Base-by-base conservation (phyloP, 2,329 filamentous ascomycete species). In the Incumbomyces delicatus region DNA sequence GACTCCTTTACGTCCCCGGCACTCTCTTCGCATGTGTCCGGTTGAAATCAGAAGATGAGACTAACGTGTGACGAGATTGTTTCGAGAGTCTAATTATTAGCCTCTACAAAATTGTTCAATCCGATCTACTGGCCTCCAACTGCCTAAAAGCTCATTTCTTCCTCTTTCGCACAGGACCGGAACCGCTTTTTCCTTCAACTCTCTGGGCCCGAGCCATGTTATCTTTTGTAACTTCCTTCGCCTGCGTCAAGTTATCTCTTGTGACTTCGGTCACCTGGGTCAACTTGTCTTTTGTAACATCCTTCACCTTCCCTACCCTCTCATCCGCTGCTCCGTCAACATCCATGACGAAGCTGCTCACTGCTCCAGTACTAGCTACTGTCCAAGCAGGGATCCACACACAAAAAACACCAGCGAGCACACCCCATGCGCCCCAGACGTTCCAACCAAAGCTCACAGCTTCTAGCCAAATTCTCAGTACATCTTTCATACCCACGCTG, bases 381-480 rank as follows among this genome's bases (percentile, higher is more conserved):
- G 92, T 64, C 89, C 89, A 95, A 6, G 87, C 87, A 1, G 89
- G 89, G 84, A 87, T 92, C 89, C 89, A 95, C 36, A 95, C 81
- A 61, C 87, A 85, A 86, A 88, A 95, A n/a, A 95, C 76, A 10
- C 94, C 79, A 14, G 95, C 80, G 50, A 86, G 83, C 1, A 88
- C 54, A 20, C 55, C 94, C 70, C 88, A 94, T 75, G 92, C 79
- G 1, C 87, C 87, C 78, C 83, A 88, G 11, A 95, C 80, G 59
- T 87, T 77, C 88, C 88, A 95, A 0, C 85, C 88, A 61, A 92
- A 88, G 4, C 85, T 86, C 1, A 87, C 85, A 61, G 84, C 75
- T 22, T 73, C 74, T 43, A 95, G 65, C 2, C 92, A 72, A 2
- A 76, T 66, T 36, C 70, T 70, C 1, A 88, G 41, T 14, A 48